Conservation (phyloP, 2,329 filamentous ascomycete genomes). For the Dichotomopilus funicola region DNA sequence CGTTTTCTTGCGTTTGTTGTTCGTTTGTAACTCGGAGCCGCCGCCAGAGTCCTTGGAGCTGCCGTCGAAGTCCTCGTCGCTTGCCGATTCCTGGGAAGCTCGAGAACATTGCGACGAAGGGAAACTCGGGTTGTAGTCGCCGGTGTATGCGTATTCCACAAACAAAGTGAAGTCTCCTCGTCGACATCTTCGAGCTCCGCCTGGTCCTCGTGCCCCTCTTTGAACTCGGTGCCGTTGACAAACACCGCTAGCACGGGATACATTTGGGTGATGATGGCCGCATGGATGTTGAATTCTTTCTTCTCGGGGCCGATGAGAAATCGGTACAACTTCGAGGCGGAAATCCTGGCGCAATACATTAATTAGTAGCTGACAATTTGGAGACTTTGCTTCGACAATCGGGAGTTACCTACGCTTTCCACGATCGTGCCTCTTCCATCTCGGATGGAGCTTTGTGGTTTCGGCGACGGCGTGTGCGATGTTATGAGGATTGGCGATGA, state of each 20-base stretch:
- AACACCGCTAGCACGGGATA: slow-evolving; percentile 37
- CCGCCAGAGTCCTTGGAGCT: no score
- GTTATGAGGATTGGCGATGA: no score
- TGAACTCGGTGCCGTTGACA: slow-evolving; percentile 37
- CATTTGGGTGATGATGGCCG: slow-evolving; percentile 36
- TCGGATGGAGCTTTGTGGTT: no score
- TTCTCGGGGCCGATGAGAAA: slow-evolving; percentile 40
- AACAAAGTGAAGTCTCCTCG: slow-evolving; percentile 41
- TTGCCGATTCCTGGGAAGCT: no score
- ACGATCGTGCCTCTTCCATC: no score
- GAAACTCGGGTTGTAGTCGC: slow-evolving; percentile 30
- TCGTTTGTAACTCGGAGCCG: no score
- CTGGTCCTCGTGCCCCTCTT: slow-evolving; percentile 36
- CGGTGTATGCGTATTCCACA: slow-evolving; percentile 43
- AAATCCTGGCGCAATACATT: background rate
- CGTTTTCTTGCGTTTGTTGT: no score
- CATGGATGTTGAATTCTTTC: slow-evolving; percentile 40
- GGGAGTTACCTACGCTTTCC: no score
- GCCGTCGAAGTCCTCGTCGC: no score
- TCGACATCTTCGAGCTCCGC: slow-evolving; percentile 40
- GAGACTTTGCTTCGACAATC: no score
- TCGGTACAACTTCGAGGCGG: slow-evolving; percentile 34
- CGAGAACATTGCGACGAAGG: slow-evolving; percentile 19
- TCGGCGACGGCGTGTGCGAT: no score
- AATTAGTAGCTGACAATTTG: background rate